A percentile compares a stretch with the other conserved stretches of the same genome.
These are phyloP conservation scores for Flaveria linearis DNA, from an alignment of 129 eudicot genomes.

Conservation along the genomic window DNA sequence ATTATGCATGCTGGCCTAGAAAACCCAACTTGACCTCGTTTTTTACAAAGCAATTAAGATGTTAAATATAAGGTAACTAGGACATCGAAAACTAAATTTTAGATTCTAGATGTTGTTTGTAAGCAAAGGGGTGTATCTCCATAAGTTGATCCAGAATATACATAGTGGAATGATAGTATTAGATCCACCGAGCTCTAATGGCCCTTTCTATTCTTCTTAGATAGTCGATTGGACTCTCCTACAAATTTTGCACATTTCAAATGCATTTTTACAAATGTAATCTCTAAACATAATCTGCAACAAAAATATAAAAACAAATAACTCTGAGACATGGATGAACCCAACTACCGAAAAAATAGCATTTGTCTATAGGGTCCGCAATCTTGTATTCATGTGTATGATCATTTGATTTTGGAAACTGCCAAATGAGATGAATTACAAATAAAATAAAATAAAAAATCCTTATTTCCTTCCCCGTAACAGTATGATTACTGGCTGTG, in stretches of 20 bases:
- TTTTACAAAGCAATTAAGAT: neutral
- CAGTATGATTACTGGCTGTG: neutral
- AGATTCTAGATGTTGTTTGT: no score
- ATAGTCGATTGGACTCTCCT: neutral
- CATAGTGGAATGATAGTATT: neutral
- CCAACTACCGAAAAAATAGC: neutral
- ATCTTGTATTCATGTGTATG: neutral
- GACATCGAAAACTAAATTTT: neutral
- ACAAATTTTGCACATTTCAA: neutral
- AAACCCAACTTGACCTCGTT: neutral
- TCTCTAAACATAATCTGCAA: neutral
- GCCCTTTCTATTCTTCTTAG: neutral
- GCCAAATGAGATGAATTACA: neutral
- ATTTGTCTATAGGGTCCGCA: neutral
- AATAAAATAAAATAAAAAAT: neutral
- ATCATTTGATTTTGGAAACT: neutral
- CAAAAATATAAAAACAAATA: constrained; percentile 11
- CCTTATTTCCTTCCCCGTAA: neutral
- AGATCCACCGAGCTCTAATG: neutral
- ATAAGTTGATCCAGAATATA: neutral
- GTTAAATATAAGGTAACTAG: neutral
- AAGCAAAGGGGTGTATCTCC: neutral
- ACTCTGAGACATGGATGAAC: neutral
- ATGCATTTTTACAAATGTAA: neutral
- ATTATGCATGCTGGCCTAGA: neutral